Base-by-base conservation (phyloP, 2,329 filamentous ascomycete genomes). In the Orbilia blumenaviensis region DNA sequence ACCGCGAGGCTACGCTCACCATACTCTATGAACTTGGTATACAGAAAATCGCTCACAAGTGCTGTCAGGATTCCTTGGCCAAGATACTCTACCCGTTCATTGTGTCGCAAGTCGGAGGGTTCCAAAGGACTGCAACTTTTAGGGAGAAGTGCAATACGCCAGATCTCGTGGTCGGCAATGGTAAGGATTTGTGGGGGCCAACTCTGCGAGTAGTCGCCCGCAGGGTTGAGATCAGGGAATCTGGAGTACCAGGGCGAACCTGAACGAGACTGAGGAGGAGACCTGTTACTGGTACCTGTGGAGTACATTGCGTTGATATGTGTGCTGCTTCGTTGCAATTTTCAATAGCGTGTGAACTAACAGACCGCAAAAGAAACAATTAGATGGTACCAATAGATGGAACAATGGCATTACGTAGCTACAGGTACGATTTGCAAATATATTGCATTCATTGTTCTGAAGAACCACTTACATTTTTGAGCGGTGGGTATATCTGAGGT, bases 131-230 rank as follows among this genome's bases (percentile, higher is more conserved):
- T 60, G 3, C 48, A 38, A 14, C 58, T 12, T 16, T 27, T 69
- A n/a, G 64, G 56, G 10, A 76, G 38, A 46, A 76, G 27, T 2
- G 44, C 38, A n/a, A 69, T 64, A 25, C 60, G 58, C 7, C 68
- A 23, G 18, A 76, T 50, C 27, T 76, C 58, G 21, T 34, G 21
- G 32, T 69, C 58, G 27, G 10, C 41, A 14, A 76, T 58, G 3
- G 38, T 21, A 21, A 76, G 72, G 58, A 76, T 69, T 10, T 12
- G 36, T 52, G 72, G 72, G 16, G 72, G 72, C 72, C 72, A 76
- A 42, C 36, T 68, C 16, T 44, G 48, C 0, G 56, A 69, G 25
- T 69, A 25, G 9, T 68, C 41, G 9, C 64, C 63, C 1, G 27
- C 38, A 2, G 72, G 72, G 9, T 69, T 42, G 16, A 76, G 10